Base-by-base conservation (phyloP, 2,329 filamentous ascomycete species). In the Lachnellula subtilissima region DNA sequence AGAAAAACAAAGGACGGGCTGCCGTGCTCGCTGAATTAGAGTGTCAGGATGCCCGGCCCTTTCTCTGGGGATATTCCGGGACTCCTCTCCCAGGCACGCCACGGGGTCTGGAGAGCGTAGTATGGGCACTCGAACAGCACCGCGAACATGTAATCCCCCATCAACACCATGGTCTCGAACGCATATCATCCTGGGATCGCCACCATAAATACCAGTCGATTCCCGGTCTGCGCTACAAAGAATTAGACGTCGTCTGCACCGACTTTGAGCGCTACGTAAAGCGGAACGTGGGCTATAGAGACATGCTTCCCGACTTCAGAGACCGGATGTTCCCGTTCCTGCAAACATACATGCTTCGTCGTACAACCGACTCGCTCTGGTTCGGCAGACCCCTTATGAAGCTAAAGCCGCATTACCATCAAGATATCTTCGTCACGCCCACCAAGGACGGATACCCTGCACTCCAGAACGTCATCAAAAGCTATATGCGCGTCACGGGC, bases 31-130 rank as follows among this genome's bases (percentile, higher is more conserved):
- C 48, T 7, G 46, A 48, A 9, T 48, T 65, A 0, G 60, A 61
- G 9, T 9, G 28, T 5, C 42, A 40, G 4, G 46, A 36, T 9
- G 47, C 55, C 15, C 19, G 50, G 3, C 63, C 63, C 5, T 61
- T 56, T 23, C 22, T 61, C 7, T 65, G 63, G 63, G 63, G 61
- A 7, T 62, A 60, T 47, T 61, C 61, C 17, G 63, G 63, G 9
- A 65, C 61, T 3, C 63, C 63, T 4, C 11, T 65, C 2, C 14
- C 32, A 2, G 23, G 50, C 15, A 56, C 48, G 17, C 63, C 63
- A 3, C 19, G 63, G 25, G 48, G 43, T 8, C 23, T 65, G 15
- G 58, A 64, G 39, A 54, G 56, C 1, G 25, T 65, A 14, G 54
- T 64, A 1, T 62, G 36, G 48, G 58, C 59, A 4, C 50, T 65